Base-by-base conservation (phyloP, 2,329 filamentous ascomycete genomes). In the Clarireedia monteithiana region DNA sequence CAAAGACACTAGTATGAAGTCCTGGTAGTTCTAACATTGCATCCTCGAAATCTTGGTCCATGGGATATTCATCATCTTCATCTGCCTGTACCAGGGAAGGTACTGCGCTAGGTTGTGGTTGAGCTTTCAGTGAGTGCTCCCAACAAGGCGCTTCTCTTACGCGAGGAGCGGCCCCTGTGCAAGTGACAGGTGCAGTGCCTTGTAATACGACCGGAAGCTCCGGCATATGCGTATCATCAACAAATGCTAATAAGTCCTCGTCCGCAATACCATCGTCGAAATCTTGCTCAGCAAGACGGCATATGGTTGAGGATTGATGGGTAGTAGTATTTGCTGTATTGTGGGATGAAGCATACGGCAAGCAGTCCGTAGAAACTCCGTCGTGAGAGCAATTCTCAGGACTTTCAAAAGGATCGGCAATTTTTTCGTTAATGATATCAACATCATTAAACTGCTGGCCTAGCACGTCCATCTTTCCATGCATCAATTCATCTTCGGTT, bases 241-340 rank as follows among this genome's bases (percentile, higher is more conserved):
- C 24, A 27, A 64, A 47, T 17, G 46, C 56, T 50, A 66, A 56
- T 26, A 67, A 30, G 58, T 68, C 65, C 23, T 55, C 49, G 47
- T 67, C 66, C 51, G 62, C 51, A 20, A 67, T 46, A 4, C 58
- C 66, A 45, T 65, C 61, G 42, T 60, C 58, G 48, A 66, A 66
- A 5, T 66, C 60, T 30, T 62, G 50, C n/a, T 42, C 46, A 9
- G 23, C 46, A 36, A 15, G 20, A 6, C 4, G 56, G 36, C 51
- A 51, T 2, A n/a, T 20, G 15, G 17, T n/a, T n/a, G 14, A 40
- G 15, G 39, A n/a, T 14, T n/a, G 17, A 40, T 5, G 5, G 15
- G 15, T 40, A n/a, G 9, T 14, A 40, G 10, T 9, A 40, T 40
- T 20, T 6, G 15, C 14, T 17, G 15, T 30, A 10, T 30, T 2